Conservation (phyloP, 2,329 filamentous ascomycete species). For the Penicillium sumatraense region DNA sequence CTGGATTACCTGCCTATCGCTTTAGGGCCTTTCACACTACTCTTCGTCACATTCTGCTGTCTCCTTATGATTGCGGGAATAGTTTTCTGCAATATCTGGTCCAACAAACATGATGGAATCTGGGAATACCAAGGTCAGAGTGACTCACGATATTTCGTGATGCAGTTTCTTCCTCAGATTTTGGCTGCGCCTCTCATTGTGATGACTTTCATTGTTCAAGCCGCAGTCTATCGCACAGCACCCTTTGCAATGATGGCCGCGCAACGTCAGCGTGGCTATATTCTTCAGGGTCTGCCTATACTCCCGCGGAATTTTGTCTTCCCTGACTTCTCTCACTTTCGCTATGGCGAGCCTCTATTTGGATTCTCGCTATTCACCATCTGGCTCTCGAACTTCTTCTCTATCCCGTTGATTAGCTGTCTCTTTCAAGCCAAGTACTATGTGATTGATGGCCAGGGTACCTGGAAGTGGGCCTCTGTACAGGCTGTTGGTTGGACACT, state of each 20-base stretch:
- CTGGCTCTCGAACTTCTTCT: slow-evolving; percentile 75
- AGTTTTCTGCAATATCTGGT: slow-evolving; percentile 74
- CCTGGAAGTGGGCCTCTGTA: slow-evolving; percentile 80
- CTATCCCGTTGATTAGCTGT: slow-evolving; percentile 79
- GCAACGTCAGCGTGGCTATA: slow-evolving; percentile 62
- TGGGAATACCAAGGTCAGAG: slow-evolving; percentile 71
- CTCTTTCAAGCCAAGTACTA: slow-evolving; percentile 72
- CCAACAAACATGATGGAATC: slow-evolving; percentile 65
- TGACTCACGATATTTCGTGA: slow-evolving; percentile 78
- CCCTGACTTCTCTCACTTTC: slow-evolving; percentile 70
- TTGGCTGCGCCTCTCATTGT: slow-evolving; percentile 73
- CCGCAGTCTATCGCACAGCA: slow-evolving; percentile 73
- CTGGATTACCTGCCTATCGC: slow-evolving; percentile 74
- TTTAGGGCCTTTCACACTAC: slow-evolving; percentile 64
- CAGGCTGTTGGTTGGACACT: slow-evolving; percentile 79
- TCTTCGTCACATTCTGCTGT: slow-evolving; percentile 66
- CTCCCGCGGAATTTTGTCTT: slow-evolving; percentile 69
- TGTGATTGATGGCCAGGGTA: slow-evolving; percentile 59
- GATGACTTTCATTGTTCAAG: slow-evolving; percentile 76
- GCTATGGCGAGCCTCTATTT: slow-evolving; percentile 69
- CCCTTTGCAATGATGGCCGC: slow-evolving; percentile 80
- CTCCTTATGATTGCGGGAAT: slow-evolving; percentile 73
- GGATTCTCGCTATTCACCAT: slow-evolving; percentile 69
- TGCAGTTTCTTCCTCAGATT: slow-evolving; percentile 81
- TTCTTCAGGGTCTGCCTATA: slow-evolving; percentile 66